A percentile compares a stretch with the other conserved stretches of the same genome.
Conservation (phyloP, 306 rosid genomes). For the Prunus dulcis region DNA sequence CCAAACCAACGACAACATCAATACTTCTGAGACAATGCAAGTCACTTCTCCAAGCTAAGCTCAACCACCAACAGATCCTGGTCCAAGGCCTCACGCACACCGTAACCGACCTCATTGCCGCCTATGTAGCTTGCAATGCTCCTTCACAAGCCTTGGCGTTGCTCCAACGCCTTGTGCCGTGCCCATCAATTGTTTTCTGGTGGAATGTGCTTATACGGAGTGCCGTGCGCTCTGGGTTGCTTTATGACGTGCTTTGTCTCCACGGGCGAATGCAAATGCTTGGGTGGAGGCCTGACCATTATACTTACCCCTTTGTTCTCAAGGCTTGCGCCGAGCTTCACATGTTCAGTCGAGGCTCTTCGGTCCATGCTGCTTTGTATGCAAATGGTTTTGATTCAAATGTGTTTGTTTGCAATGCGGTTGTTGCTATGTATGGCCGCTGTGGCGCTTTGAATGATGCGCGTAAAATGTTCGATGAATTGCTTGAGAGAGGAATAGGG, state of each 20-base stretch:
- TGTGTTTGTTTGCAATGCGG: conserved; percentile 74
- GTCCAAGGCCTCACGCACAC: conserved; percentile 34
- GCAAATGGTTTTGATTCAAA: conserved; percentile 52
- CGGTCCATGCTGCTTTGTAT: conserved; percentile 45
- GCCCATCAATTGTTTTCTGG: conserved; percentile 47
- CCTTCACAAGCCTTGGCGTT: conserved; percentile 33
- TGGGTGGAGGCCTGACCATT: conserved; percentile 74
- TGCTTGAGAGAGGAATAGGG: conserved; percentile 46
- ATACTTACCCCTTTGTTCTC: conserved; percentile 66
- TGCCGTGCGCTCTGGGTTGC: conserved; percentile 34
- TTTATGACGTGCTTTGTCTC: conserved; percentile 34
- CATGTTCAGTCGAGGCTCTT: conserved; percentile 37
- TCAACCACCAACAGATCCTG: conserved; percentile 44
- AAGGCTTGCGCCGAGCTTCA: conserved; percentile 63
- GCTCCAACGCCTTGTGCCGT: conserved; percentile 48
- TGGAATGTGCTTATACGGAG: conserved; percentile 70
- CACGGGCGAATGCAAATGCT: conserved; percentile 45
- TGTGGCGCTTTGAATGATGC: conserved; percentile 47
- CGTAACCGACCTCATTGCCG: conserved; percentile 33
- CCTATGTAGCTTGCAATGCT: conserved; percentile 47
- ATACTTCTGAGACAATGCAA: conserved; percentile 39
- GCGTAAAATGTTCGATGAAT: conserved; percentile 58
- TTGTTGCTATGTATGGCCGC: conserved; percentile 71
- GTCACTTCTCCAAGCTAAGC: conserved; percentile 37
- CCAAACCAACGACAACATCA: conserved; percentile 14